Base-by-base conservation (phyloP, 2,329 filamentous ascomycete species). In the Amesomyces nigricolor region DNA sequence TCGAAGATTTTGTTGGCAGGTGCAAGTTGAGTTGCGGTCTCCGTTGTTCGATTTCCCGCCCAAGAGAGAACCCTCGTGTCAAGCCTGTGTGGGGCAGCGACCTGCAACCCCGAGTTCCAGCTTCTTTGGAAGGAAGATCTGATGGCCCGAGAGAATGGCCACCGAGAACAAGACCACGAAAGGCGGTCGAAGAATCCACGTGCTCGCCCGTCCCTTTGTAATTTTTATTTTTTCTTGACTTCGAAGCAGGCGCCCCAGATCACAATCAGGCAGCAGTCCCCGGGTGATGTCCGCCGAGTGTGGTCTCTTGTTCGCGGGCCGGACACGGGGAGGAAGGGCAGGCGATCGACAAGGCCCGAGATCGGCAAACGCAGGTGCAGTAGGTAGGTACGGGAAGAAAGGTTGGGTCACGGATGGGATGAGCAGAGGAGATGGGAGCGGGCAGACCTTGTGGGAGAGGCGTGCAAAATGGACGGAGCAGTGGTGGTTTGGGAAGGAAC, bases 381-480 rank as follows among this genome's bases (percentile, higher is more conserved):
- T 7, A 26, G 22, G 22, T 26, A 26, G 22, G 22, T 26, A 51
- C 47, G 37, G 10, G 19, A 29, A 50, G 32, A 47, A n/a, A 44
- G 35, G n/a, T n/a, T 22, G 47, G 32, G 43, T 32, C 29, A 54
- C 7, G 22, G 7, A 9, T 7, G 6, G 37, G 5, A 29, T 17
- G 39, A 42, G 38, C 13, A 17, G 47, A 22, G 48, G 44, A 35
- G 45, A n/a, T 14, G 47, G 19, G 17, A 26, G 35, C 13, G 19
- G 53, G 45, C 19, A 50, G 53, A 60, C 58, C 58, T 60, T 53
- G 56, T 8, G 17, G 52, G 35, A 43, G 57, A 40, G 26, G 47
- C 37, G 14, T 49, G 55, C 3, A 35, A 39, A 30, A 42, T 35
- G 40, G 40, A 40, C 49, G 52, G 26, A 39, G 32, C 42, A 47